Evolutionary conservation across 2,329 filamentous ascomycete species (phyloP), one percentile per base, ranked within the genome.

Genomic region (Arthrobotrys pseudoclavata): DNA sequence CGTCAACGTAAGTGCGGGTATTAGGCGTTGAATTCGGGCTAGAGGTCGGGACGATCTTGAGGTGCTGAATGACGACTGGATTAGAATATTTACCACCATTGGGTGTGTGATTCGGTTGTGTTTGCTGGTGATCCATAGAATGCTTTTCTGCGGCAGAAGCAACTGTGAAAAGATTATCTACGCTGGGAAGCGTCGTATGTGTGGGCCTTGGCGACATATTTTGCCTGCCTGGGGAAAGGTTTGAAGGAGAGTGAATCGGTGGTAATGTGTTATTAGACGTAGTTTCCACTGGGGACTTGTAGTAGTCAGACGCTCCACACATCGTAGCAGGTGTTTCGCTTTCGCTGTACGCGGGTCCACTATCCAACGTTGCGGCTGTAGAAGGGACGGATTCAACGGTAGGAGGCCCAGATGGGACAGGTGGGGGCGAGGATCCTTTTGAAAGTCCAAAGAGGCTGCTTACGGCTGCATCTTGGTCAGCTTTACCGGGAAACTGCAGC

Each of bases 371-470:
- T 42, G 67, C 31, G 15, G 64, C 34, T 13, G 74, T 77, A n/a
- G 67, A 71, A 20, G 67, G 61, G 26, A 70, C 20, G 20, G 72
- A 70, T 47, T 77, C 72, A 24, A 77, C 57, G 22, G 72, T 77
- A 15, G 72, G 66, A 60, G 71, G 71, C 18, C 72, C 72, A 34
- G 71, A 69, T 37, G 67, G 60, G 15, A 64, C 34, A 24, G 74
- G 67, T 29, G 67, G 74, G 61, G 67, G 74, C 13, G 74, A 77
- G 42, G 13, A 62, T 15, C 40, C 53, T 66, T 77, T 77, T 66
- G 74, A 77, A 57, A 68, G 74, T 13, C 53, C 62, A 40, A 68
- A 71, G 45, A 42, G 61, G 68, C 67, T 48, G 47, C 29, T 62
- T 29, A 64, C 74, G 40, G 61, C 61, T 9, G 47, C 50, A 67